Evolutionary conservation across 2,329 filamentous ascomycete genomes (phyloP).

Genomic region (Curvularia sp.): DNA sequence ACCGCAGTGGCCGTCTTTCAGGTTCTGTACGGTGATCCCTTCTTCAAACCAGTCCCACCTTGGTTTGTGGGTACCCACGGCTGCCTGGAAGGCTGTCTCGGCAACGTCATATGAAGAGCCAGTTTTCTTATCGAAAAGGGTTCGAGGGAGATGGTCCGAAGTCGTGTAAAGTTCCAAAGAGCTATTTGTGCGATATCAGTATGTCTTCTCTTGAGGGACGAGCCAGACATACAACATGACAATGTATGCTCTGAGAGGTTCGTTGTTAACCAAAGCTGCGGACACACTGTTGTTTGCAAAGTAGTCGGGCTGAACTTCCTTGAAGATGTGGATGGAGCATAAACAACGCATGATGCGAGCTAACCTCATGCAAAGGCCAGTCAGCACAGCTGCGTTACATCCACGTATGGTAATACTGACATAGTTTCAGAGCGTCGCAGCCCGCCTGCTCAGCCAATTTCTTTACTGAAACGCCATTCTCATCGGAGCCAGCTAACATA

Average conservation of each 20-base stretch:
- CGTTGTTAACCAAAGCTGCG: conserved; percentile 44
- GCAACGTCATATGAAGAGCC: conserved; percentile 44
- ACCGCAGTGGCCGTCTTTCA: conserved; percentile 12
- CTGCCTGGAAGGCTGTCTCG: conserved; percentile 44
- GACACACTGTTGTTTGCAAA: conserved; percentile 52
- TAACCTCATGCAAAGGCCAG: conserved; percentile 14
- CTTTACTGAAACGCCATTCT: conserved; percentile 33
- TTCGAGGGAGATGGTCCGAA: conserved; percentile 44
- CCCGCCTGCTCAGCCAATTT: conserved; percentile 33
- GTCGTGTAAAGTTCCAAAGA: conserved; percentile 43
- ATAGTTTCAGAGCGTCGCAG: conserved; percentile 42
- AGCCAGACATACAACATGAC: conserved; percentile 40
- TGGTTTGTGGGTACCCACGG: conserved; percentile 24
- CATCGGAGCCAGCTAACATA: conserved; percentile 36
- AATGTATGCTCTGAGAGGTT: conserved; percentile 48
- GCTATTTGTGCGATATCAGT: conserved; percentile 18
- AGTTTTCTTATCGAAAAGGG: conserved; percentile 32
- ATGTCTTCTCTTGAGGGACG: not conserved
- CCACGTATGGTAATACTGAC: not conserved
- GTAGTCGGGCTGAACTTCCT: conserved; percentile 35
- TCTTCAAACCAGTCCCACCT: conserved; percentile 51
- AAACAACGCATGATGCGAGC: conserved; percentile 48
- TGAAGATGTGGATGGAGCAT: conserved; percentile 48
- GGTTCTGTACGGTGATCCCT: conserved; percentile 15
- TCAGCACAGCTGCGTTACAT: not conserved